Base-by-base conservation (phyloP, 495 filamentous ascomycete genomes). In the Trichoderma virens region DNA sequence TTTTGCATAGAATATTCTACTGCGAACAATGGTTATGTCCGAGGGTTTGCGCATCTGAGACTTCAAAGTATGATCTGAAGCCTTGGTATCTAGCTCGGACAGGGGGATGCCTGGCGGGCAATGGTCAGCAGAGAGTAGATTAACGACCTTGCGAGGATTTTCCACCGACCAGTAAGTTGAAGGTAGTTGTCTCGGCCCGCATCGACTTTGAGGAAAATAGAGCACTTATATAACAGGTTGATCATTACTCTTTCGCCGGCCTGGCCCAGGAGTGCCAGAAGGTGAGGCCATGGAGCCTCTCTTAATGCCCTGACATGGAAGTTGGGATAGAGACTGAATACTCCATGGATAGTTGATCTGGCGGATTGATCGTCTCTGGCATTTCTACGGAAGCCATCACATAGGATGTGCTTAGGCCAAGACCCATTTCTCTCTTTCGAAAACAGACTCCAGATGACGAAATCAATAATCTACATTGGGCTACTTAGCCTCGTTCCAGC, bases 171-270 rank as follows among this genome's bases (percentile, higher is more conserved):
- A 70, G 87, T 90, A 20, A 97, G 72, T 74, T 98, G 94, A 68
- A 85, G 85, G 67, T 86, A 86, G 66, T 90, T 89, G 25, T 85
- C 79, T 35, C 68, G 71, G 14, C 80, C 79, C 8, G 76, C 76
- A 65, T 86, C 77, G 3, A 96, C 73, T n/a, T 80, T 71, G 25
- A 79, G 67, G 70, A 96, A 98, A 3, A 97, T 77, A 8, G 88
- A 89, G 71, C 88, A 91, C 67, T 94, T 83, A 3, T 95, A 70
- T 23, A 98, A 70, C 32, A 98, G 74, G 67, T 87, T 82, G 61
- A 92, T 80, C 88, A 98, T 95, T 68, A 92, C 86, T 16, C 82
- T 82, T 62, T 96, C 90, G 2, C 93, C 92, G 66, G 86, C 85
- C 65, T 82, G 83, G 0, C 90, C 91, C 47, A 98, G 74, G 13